These are phyloP conservation scores for Alternaria brassicicola DNA, from an alignment of 2,329 filamentous ascomycete species.

Conservation along the genomic window DNA sequence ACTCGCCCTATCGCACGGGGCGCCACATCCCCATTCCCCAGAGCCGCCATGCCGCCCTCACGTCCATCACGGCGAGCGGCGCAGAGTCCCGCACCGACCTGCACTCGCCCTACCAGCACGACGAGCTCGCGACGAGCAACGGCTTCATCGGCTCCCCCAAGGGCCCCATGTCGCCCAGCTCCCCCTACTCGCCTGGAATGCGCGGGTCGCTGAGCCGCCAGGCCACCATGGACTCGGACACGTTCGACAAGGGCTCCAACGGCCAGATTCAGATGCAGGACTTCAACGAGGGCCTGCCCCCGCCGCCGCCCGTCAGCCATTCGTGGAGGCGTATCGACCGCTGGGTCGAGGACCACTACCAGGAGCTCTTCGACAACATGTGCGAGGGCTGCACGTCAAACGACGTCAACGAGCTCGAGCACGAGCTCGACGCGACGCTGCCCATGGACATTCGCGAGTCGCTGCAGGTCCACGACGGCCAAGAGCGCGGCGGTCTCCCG, in stretches of 20 bases:
- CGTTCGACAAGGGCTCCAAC: constrained; percentile 68
- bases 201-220: constrained; percentile 75
- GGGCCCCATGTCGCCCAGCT: constrained; percentile 63
- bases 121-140: constrained; percentile 62
- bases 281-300: constrained; percentile 89
- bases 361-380: constrained; percentile 90
- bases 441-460: constrained; percentile 94
- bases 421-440: constrained; percentile 91
- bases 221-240: constrained; percentile 58
- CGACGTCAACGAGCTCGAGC: constrained; percentile 95
- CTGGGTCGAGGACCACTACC: constrained; percentile 95
- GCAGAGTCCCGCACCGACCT: constrained; percentile 88
- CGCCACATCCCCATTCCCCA: constrained; percentile 87
- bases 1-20: constrained; percentile 90
- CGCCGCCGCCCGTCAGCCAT: constrained; percentile 83
- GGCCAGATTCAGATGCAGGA: constrained; percentile 97
- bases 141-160: constrained; percentile 66
- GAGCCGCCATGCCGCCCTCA: constrained; percentile 79
- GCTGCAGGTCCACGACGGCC: constrained; percentile 89
- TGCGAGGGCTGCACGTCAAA: constrained; percentile 91
- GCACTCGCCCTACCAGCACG: constrained; percentile 77
- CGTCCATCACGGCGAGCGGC: constrained; percentile 83
- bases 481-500: constrained; percentile 88
- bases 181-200: constrained; percentile 89
- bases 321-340: constrained; percentile 94